phyloP scores from a whole-genome alignment of 2,329 filamentous ascomycete genomes.

The Fusarium vanettenii region DNA sequence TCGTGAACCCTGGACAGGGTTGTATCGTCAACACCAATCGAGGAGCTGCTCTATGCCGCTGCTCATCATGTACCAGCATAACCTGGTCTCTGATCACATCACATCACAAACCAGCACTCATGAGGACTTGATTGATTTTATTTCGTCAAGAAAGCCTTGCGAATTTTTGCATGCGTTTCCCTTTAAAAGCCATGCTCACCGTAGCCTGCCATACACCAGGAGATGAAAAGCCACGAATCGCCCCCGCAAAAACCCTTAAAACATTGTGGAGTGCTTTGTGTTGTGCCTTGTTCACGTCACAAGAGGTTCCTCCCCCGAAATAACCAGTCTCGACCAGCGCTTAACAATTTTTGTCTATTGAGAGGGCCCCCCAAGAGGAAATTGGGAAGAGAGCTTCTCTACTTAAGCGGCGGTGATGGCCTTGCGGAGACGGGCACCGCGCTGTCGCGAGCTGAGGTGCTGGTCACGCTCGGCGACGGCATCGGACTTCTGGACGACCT shows the following conservation, averaged over 20 bases:
- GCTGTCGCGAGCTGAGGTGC: conserved; percentile 92
- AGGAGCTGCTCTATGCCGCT: not conserved
- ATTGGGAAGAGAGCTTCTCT: conserved; percentile 15
- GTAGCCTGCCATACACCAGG: conserved; percentile 54
- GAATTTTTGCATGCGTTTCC: conserved; percentile 53
- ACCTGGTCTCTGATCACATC: not conserved
- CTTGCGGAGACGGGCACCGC: conserved; percentile 75
- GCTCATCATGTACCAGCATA: not conserved
- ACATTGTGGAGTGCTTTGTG: conserved; percentile 39
- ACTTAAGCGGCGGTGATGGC: conserved; percentile 74
- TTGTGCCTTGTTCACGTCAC: conserved; percentile 36
- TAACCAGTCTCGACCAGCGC: conserved; percentile 40
- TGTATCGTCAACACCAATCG: not conserved
- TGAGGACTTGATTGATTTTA: conserved; percentile 50
- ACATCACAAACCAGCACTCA: conserved; percentile 16
- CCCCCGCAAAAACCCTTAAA: conserved; percentile 47
- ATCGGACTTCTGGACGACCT: conserved; percentile 93
- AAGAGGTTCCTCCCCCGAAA: conserved; percentile 33
- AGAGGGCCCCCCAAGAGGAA: conserved; percentile 12
- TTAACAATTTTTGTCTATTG: conserved; percentile 38
- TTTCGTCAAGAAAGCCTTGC: conserved; percentile 53
- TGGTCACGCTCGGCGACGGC: conserved; percentile 77
- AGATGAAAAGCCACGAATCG: conserved; percentile 55
- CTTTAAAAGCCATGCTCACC: conserved; percentile 53
- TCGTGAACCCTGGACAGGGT: not conserved